These are phyloP conservation scores for Malassezia dermatis DNA, from an alignment of 1,284 basidiomycete genomes.

Conservation along the genomic window DNA sequence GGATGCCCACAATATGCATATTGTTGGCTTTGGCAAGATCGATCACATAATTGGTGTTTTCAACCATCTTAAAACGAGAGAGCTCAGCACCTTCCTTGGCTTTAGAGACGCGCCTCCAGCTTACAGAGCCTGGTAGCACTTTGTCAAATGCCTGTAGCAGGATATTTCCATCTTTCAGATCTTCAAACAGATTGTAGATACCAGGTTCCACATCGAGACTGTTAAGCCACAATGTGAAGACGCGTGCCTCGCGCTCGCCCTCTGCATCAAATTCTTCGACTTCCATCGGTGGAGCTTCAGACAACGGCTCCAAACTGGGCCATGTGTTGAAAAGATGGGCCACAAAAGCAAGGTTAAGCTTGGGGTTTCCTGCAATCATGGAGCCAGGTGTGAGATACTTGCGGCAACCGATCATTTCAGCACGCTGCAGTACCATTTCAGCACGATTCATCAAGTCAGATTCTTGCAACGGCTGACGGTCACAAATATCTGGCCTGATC, in stretches of 20 bases:
- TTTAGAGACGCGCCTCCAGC: constrained; percentile 87
- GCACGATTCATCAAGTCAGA: constrained; percentile 70
- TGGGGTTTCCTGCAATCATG: constrained; percentile 87
- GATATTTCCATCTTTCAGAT: constrained; percentile 76
- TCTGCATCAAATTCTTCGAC: constrained; percentile 98
- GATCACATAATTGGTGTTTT: constrained; percentile 93
- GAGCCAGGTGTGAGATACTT: constrained; percentile 89
- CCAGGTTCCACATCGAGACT: constrained; percentile 87
- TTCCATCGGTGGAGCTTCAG: constrained; percentile 62
- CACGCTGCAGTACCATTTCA: constrained; percentile 84
- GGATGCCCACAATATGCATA: constrained; percentile 94
- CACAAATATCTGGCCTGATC: constrained; percentile 76
- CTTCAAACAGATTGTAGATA: constrained; percentile 92
- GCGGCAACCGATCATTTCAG: constrained; percentile 82
- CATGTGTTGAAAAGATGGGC: constrained; percentile 97
- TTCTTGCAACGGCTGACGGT: constrained; percentile 81
- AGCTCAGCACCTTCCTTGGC: constrained; percentile 71
- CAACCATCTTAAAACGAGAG: constrained; percentile 90
- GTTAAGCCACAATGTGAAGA: constrained; percentile 97
- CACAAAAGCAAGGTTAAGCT: constrained; percentile 94
- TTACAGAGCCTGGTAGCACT: constrained; percentile 77
- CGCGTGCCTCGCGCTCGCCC: constrained; percentile 91
- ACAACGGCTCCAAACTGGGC: constrained; percentile 63
- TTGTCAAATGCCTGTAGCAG: constrained; percentile 95
- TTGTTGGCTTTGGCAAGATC: constrained; percentile 83